Conservation (phyloP, 352 stramenopile species). For the Nannochloropsis limnetica region DNA sequence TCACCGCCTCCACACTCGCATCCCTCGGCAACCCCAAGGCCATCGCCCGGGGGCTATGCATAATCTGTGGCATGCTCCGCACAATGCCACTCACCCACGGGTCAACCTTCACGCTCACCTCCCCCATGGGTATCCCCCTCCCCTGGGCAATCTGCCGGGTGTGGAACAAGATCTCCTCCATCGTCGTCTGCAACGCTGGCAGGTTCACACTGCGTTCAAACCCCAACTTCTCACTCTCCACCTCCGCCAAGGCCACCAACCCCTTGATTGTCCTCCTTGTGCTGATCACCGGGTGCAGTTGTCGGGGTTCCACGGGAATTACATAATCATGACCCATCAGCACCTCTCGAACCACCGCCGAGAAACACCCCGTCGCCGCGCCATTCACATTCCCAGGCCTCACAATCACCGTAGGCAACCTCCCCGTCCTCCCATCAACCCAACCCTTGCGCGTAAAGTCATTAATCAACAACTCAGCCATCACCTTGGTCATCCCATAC, state of each 20-base stretch:
- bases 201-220: background rate
- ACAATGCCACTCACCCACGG: conserved; percentile 9
- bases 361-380: conserved; percentile 46
- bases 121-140: conserved; percentile 4
- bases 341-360: conserved; percentile 21
- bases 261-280: background rate
- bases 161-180: conserved; percentile 26
- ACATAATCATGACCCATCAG: conserved; percentile 10
- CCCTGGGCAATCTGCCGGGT: conserved; percentile 3
- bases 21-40: background rate
- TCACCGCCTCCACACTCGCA: conserved; percentile 26
- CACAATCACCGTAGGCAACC: conserved; percentile 46
- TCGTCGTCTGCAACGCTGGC: conserved; percentile 15
- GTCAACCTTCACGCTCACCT: background rate
- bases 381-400: conserved; percentile 42
- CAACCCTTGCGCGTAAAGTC: conserved; percentile 48
- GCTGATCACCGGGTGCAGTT: background rate
- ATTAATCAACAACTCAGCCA: conserved; percentile 44
- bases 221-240: conserved; percentile 1
- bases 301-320: background rate
- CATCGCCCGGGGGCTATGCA: background rate
- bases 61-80: background rate
- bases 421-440: conserved; percentile 43
- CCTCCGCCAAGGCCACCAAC: conserved; percentile 14
- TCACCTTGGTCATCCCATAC: conserved; percentile 49